Conservation (phyloP, 345 rosid species). For the Syzygium grande region DNA sequence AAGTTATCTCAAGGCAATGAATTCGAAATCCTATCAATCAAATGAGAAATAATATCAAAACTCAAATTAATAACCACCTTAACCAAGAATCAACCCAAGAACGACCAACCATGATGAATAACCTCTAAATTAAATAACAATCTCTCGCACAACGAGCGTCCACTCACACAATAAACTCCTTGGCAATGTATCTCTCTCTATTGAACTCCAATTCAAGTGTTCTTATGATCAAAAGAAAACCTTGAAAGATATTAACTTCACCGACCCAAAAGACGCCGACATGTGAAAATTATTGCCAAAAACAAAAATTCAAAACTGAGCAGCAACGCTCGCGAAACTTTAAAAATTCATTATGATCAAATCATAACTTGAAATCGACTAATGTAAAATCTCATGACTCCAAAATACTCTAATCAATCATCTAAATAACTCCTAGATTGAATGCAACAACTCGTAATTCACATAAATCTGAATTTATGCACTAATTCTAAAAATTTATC, state of each 20-base stretch:
- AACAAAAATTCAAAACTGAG: too few relatives aligned
- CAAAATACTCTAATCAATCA: neutral
- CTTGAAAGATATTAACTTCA: neutral
- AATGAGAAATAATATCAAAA: too few relatives aligned
- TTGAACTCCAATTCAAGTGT: too few relatives aligned
- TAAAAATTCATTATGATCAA: too few relatives aligned
- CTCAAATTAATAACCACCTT: too few relatives aligned
- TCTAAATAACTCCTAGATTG: neutral
- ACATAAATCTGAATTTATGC: neutral
- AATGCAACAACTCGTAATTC: neutral
- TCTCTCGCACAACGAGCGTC: accelerated
- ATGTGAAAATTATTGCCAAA: neutral
- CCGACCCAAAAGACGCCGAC: too few relatives aligned
- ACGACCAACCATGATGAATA: too few relatives aligned
- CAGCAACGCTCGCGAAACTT: neutral
- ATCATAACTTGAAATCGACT: too few relatives aligned
- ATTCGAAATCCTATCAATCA: neutral
- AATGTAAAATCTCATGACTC: neutral
- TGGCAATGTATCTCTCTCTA: too few relatives aligned
- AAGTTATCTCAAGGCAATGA: neutral
- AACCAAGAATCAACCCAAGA: neutral
- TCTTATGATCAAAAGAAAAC: too few relatives aligned
- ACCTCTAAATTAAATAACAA: neutral
- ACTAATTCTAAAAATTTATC: neutral
- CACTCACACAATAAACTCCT: too few relatives aligned